Evolutionary conservation across 257 asterid species (phyloP), one percentile per base, ranked within the genome.

Genomic region (Nicotiana noctiflora): DNA sequence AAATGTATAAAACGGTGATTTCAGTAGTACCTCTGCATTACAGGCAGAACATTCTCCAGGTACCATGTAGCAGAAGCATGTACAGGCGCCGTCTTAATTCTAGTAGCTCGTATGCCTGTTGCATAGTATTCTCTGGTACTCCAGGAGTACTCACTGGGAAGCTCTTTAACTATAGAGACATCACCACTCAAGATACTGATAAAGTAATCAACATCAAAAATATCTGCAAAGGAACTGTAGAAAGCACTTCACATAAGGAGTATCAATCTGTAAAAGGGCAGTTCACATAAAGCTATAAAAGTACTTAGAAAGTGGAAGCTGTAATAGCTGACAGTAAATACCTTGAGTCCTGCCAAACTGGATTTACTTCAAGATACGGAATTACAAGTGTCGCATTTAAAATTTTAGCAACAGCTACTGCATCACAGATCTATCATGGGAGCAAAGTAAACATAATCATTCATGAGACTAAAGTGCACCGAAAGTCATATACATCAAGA

Each of bases 321-420:
- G 74, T n/a, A 60, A 60, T 23, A 6, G 44, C 40, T 7, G 56
- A 55, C 23, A 63, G 61, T 63, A 32, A 52, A 46, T 52, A 88
- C 89, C 91, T 88, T 5, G 86, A 37, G 55, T 88, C 91, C 82
- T 88, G 85, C 91, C 91, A 88, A 75, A 88, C 91, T 25, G 84
- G 88, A 84, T 88, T 88, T 25, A 88, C 81, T 79, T 88, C 91
- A 78, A 88, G 83, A 77, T 84, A 85, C 25, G 91, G 91, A 53
- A 88, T 60, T 57, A 88, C 70, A 9, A 88, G 91, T 32, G 91
- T 88, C 14, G 88, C 91, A 84, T 88, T 88, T 82, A 88, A 83
- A 76, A 88, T 84, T 82, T 86, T 88, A 3, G 91, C 89, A 60
- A 88, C 89, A 52, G 91, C 91, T 21, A 88, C 91, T 11, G 89